Evolutionary conservation across 1,139 yeast species (phyloP), one percentile per base, ranked within the genome.

Genomic region (Taphrina pruni): DNA sequence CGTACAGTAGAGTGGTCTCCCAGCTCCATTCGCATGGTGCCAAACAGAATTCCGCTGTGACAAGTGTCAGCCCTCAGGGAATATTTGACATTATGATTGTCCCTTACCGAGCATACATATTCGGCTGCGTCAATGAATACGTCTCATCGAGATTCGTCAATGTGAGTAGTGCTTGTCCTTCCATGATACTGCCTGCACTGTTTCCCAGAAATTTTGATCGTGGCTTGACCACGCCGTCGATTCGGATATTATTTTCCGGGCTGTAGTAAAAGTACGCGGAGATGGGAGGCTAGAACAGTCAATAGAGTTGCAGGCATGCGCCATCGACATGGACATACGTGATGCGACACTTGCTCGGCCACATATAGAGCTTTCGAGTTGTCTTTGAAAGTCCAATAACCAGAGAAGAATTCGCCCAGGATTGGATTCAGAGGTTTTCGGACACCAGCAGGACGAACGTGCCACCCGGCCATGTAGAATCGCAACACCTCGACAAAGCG

Each of bases 391-490:
- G 91, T 95, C 99, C 99, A 94, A 77, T 89, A 93, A 76, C 97
- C 89, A 20, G 90, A 84, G 77, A 91, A 94, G 73, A 88, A 84
- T 77, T 94, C 99, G 39, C 98, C 98, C 41, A 94, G 79, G 6
- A 95, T 92, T 0, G 99, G 99, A 75, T 94, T 94, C 75, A 94
- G 82, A 0, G 99, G 99, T 79, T 94, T 94, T 78, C 95, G 94
- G 12, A 94, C 99, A 0, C 98, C 99, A 77, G 93, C 94, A 35
- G 99, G 99, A 0, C 97, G 95, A 76, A 94, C 93, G 76, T 94
- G 98, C 98, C 98, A 94, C 62, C 96, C 92, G 1, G 97, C 86
- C 77, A 94, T 82, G 77, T 93, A 94, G 97, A 97, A 94, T 75
- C 87, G 67, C 12, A 46, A 39, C 9, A 94, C 87, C 60, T 85